A percentile compares a stretch with the other conserved stretches of the same genome.
Evolutionary conservation across 768 basidiomycete genomes (phyloP).

Genomic region (Kwoniella europaea): DNA sequence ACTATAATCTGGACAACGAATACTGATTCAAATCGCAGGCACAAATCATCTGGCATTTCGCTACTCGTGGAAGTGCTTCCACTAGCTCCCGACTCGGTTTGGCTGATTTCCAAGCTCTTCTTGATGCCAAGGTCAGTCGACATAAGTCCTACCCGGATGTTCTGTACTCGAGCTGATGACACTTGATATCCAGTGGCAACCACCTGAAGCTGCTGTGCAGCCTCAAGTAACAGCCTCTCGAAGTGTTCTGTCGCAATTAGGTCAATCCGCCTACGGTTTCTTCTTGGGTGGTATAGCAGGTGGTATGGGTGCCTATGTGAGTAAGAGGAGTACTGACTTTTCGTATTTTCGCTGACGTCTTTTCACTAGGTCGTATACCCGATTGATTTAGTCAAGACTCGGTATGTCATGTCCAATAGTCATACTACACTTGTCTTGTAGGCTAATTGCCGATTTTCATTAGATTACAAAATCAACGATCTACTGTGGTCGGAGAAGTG

Average conservation of each 20-base stretch:
- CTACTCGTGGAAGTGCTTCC: conserved; percentile 71
- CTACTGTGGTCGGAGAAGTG: conserved; percentile 93
- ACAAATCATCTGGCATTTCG: conserved; percentile 95
- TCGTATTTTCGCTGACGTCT: background rate
- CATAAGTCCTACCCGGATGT: background rate
- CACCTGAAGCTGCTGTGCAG: conserved; percentile 38
- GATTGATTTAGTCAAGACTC: conserved; percentile 65
- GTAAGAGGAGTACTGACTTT: background rate
- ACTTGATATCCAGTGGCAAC: conserved; percentile 44
- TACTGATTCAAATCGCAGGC: conserved; percentile 32
- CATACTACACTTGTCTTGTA: background rate
- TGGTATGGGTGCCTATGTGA: conserved; percentile 89
- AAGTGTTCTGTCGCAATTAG: conserved; percentile 63
- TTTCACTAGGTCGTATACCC: conserved; percentile 71
- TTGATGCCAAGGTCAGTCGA: conserved; percentile 71
- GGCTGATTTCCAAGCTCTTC: conserved; percentile 86
- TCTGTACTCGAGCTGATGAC: background rate
- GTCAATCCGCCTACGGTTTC: conserved; percentile 83
- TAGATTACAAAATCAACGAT: conserved; percentile 98
- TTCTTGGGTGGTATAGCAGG: conserved; percentile 86
- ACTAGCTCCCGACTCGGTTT: conserved; percentile 73
- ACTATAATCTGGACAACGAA: background rate
- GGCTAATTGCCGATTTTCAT: background rate
- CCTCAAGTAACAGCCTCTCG: conserved; percentile 24
- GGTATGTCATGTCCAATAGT: conserved; percentile 5